Evolutionary conservation across 768 basidiomycete genomes (phyloP).

Genomic region (Suillus occidentalis): DNA sequence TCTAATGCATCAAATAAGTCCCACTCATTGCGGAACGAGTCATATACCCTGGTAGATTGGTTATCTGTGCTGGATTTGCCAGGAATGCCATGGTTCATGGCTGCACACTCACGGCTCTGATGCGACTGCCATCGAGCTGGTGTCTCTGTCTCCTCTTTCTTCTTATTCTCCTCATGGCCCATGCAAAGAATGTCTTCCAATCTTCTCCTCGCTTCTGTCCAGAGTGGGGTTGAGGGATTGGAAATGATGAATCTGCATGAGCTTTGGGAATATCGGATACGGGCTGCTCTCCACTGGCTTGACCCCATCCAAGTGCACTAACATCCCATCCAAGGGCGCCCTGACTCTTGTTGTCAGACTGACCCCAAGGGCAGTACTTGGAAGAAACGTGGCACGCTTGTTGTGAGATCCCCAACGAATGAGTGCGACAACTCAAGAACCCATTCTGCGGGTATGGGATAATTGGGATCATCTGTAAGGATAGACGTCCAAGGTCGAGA

Average conservation of each 20-base stretch:
- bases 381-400: neutral
- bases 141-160: neutral
- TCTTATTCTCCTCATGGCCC: neutral
- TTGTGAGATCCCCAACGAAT: neutral
- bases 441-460: neutral
- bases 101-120: neutral
- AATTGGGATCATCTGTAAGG: neutral
- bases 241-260: neutral
- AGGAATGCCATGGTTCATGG: neutral
- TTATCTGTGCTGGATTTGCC: neutral
- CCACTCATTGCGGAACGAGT: slow-evolving; percentile 2
- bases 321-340: neutral
- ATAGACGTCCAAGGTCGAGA: neutral
- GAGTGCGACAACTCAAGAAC: neutral
- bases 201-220: neutral
- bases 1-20: neutral
- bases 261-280: neutral
- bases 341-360: neutral
- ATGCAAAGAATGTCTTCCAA: neutral
- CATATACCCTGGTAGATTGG: neutral
- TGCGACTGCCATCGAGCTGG: neutral
- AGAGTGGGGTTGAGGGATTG: neutral
- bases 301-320: neutral
- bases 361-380: neutral
- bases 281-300: neutral